Evolutionary conservation across 2,329 filamentous ascomycete species (phyloP).

Genomic region (Cercospora sp.): DNA sequence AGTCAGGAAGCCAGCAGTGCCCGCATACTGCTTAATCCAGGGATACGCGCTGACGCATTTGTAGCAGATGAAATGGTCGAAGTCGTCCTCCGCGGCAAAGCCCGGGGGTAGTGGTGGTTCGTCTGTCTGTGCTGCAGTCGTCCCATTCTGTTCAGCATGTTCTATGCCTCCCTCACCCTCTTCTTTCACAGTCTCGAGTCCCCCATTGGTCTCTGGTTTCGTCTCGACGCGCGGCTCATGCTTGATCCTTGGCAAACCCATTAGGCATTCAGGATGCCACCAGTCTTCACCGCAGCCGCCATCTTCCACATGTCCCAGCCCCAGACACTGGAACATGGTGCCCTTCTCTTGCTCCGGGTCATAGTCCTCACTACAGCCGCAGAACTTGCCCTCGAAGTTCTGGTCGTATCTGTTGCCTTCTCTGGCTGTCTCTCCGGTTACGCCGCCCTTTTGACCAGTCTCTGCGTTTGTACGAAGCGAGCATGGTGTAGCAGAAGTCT

Average conservation of each 20-base stretch:
- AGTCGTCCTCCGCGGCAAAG: conserved; percentile 85
- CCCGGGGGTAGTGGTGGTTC: conserved; percentile 73
- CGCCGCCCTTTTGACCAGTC: conserved; percentile 73
- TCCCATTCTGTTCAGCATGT: conserved; percentile 26
- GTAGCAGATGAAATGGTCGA: conserved; percentile 89
- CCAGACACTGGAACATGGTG: conserved; percentile 97
- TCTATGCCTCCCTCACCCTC: conserved; percentile 37
- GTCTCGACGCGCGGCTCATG: conserved; percentile 33
- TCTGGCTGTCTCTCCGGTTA: conserved; percentile 72
- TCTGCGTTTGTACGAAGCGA: conserved; percentile 68
- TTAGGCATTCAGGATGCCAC: conserved; percentile 92
- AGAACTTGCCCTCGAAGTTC: conserved; percentile 92
- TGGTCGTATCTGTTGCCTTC: conserved; percentile 87
- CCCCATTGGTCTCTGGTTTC: conserved; percentile 28
- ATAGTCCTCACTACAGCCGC: conserved; percentile 84
- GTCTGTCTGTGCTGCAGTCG: conserved; percentile 56
- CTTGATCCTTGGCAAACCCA: conserved; percentile 74
- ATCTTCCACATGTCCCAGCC: conserved; percentile 73
- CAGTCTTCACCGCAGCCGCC: conserved; percentile 96
- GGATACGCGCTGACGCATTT: conserved; percentile 85
- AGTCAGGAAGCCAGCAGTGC: conserved; percentile 73
- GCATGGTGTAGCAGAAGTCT: conserved; percentile 66
- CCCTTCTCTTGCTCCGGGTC: conserved; percentile 86
- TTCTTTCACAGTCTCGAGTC: conserved; percentile 34
- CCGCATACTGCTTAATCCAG: conserved; percentile 89